phyloP scores from a whole-genome alignment of 2,329 filamentous ascomycete species.

The Colletotrichum musicola region DNA sequence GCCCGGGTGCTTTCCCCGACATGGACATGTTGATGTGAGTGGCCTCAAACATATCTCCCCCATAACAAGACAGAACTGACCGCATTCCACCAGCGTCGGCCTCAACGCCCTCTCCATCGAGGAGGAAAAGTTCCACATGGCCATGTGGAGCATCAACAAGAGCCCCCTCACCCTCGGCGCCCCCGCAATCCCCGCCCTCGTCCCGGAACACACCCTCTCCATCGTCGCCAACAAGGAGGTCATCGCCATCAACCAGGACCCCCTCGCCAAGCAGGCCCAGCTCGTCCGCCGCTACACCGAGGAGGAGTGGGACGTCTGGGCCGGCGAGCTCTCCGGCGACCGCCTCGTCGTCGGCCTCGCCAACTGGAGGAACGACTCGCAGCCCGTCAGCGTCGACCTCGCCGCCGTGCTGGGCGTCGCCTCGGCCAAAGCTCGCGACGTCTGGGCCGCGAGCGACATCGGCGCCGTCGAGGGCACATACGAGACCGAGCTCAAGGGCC shows the following conservation, averaged over 20 bases:
- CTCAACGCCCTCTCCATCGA: constrained; percentile 57
- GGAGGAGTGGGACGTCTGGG: constrained; percentile 65
- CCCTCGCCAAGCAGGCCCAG: constrained; percentile 63
- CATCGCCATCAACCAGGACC: constrained; percentile 70
- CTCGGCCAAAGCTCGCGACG: constrained; percentile 53
- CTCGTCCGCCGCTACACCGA: constrained; percentile 62
- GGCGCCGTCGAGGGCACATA: constrained; percentile 49
- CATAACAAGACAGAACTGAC: neutral
- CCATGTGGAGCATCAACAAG: constrained; percentile 65
- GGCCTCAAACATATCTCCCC: neutral
- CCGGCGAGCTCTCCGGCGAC: constrained; percentile 58
- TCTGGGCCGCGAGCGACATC: constrained; percentile 53
- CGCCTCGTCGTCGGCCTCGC: constrained; percentile 59
- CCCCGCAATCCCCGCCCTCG: constrained; percentile 53
- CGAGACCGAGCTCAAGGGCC: constrained; percentile 49
- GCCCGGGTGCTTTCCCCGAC: constrained; percentile 62
- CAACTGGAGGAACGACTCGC: constrained; percentile 62
- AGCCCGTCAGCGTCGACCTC: constrained; percentile 57
- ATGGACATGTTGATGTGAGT: constrained; percentile 65
- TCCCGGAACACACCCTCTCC: constrained; percentile 54
- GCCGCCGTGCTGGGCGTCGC: constrained; percentile 52
- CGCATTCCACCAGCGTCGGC: constrained; percentile 52
- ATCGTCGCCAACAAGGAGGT: constrained; percentile 65
- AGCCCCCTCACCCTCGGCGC: constrained; percentile 63
- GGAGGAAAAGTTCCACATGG: constrained; percentile 66